A percentile compares a stretch with the other conserved stretches of the same genome.
Conservation (phyloP, 306 rosid species). For the Rosa persica region DNA sequence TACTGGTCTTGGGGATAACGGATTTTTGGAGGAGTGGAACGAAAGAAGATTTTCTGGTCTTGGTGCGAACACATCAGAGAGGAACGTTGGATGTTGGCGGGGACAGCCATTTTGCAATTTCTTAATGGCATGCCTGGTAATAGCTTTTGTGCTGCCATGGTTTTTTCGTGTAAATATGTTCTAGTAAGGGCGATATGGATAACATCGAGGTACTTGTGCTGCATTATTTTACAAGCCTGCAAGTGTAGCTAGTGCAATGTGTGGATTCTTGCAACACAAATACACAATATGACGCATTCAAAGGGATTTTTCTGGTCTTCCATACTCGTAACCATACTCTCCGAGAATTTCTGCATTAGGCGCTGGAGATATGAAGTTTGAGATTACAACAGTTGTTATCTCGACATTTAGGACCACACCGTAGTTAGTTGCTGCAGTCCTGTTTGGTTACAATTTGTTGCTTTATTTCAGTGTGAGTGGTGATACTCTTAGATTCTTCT, state of each 20-base stretch:
- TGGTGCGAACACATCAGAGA: constrained; percentile 33
- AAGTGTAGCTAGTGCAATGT: constrained; percentile 18
- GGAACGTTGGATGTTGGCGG: constrained; percentile 63
- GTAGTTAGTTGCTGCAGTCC: constrained; percentile 19
- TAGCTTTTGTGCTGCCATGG: constrained; percentile 97
- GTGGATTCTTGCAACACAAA: constrained; percentile 35
- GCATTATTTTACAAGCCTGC: constrained; percentile 29
- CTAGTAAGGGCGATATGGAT: constrained; percentile 40
- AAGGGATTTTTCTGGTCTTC: constrained; percentile 14
- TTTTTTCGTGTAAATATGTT: constrained; percentile 85
- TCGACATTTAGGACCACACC: constrained; percentile 19
- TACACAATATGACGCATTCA: background rate
- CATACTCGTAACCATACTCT: constrained; percentile 18
- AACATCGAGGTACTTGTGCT: constrained; percentile 13
- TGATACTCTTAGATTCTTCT: constrained; percentile 16
- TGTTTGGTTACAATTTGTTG: background rate
- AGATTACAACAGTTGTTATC: constrained; percentile 20
- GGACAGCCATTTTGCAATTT: constrained; percentile 97
- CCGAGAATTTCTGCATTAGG: constrained; percentile 7
- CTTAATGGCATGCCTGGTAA: constrained; percentile 93
- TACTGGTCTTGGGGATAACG: constrained; percentile 44
- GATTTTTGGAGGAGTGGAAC: constrained; percentile 84
- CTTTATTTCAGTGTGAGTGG: constrained; percentile 11
- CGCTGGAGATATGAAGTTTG: constrained; percentile 39
- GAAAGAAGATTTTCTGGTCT: constrained; percentile 51